Percentiles rank a stretch among this genome's conserved stretches.
phyloP scores from a whole-genome alignment of 2,329 filamentous ascomycete genomes.

The Pezicula carpinea region DNA sequence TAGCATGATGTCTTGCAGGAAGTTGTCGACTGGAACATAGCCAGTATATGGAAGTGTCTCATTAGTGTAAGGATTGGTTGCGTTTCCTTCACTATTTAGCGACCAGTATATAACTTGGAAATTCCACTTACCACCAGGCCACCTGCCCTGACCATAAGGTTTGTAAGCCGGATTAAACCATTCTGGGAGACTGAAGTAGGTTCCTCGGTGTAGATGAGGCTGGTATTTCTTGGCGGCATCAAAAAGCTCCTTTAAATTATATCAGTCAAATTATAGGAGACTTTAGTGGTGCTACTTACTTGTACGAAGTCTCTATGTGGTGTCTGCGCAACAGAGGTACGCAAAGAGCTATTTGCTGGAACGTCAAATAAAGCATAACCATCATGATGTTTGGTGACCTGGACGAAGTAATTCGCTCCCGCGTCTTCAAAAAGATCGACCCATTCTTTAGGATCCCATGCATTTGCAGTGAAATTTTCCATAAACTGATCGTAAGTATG shows the following conservation, averaged over 20 bases:
- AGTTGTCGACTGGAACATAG: conserved; percentile 33
- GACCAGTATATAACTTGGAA: not conserved
- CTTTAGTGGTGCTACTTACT: not conserved
- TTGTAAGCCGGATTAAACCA: conserved; percentile 33
- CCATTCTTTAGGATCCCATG: conserved; percentile 46
- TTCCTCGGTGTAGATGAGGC: conserved; percentile 7
- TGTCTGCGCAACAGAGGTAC: conserved; percentile 3
- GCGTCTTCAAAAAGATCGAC: conserved; percentile 46
- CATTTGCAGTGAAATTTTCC: conserved; percentile 43
- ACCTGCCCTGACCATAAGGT: not conserved
- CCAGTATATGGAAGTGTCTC: conserved; percentile 37
- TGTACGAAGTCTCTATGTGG: conserved; percentile 31
- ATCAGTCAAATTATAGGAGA: not conserved
- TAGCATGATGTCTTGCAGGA: conserved; percentile 35
- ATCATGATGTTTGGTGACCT: conserved; percentile 41
- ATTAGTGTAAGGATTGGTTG: conserved; percentile 34
- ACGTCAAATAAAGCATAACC: conserved; percentile 40
- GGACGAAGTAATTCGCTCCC: conserved; percentile 42
- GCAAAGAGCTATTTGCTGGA: conserved; percentile 19
- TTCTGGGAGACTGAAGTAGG: conserved; percentile 9
- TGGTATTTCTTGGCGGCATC: conserved; percentile 9
- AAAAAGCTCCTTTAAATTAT: conserved; percentile 6
- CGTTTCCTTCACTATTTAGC: not conserved
- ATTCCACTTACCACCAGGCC: not conserved
- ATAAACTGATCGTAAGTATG: conserved; percentile 52